Base-by-base conservation (phyloP, 495 filamentous ascomycete genomes). In the Aspergillus leporis region DNA sequence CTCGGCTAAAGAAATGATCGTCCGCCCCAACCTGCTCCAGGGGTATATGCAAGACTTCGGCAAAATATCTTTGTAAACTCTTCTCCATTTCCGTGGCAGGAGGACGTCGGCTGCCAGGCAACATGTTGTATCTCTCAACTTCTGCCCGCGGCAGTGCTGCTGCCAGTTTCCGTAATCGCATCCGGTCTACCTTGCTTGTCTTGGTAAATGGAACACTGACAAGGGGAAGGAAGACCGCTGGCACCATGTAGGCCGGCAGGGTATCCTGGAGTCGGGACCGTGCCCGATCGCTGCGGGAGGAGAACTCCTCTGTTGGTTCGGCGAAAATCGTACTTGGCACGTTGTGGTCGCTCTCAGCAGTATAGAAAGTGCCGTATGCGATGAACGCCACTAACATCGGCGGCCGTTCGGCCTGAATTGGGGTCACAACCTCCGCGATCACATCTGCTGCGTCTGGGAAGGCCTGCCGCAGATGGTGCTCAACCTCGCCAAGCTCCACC, bases 1-100 rank as follows among this genome's bases (percentile, higher is more conserved):
- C 62, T 1, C 60, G 21, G 50, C 61, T 70, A 67, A 86, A 79
- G 65, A 86, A 86, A 61, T 71, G 78, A 55, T 82, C 76, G 48
- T 78, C 73, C 6, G 78, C 65, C 6, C 72, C 69, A 25, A 77
- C 63, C 1, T 59, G 46, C 3, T 63, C 59, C 4, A 59, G n/a
- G 4, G 60, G 31, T 1, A 76, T 34, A 36, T 77, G 73, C 12
- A 83, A 70, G 7, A 77, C 72, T 6, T 71, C 53, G 10, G 64
- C 61, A 70, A 71, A 78, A 41, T 79, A 68, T 6, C 22, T 23
- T 4, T 40, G 51, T 0, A 64, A 36, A 0, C 7, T 16, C 13
- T 28, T 34, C 36, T 64, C 62, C 0, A 34, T 45, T 3, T 25
- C 16, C 0, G 62, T 58, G 2, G 25, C 36, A 14, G 48, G 58